Evolutionary conservation across 805 yeast species (phyloP), one percentile per base, ranked within the genome.

Genomic region (Wickerhamiella alocasiicola): DNA sequence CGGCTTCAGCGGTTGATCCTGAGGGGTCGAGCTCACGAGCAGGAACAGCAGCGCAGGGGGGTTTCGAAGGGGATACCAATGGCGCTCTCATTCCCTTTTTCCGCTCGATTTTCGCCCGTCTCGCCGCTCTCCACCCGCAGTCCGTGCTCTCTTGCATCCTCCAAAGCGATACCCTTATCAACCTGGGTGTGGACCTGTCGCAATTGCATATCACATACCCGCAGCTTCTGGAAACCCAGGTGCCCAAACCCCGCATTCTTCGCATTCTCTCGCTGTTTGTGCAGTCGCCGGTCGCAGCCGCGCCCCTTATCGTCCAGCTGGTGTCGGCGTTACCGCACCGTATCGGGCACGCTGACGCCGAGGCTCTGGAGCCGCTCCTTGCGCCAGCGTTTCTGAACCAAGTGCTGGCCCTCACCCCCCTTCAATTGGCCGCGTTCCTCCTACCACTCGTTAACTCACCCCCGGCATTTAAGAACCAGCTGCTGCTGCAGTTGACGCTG

Each of bases 401-500:
- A 4, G 27, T 16, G 15, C 29, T 23, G n/a, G n/a, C 9, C 6
- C 30, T 37, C 17, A 16, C 13, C 19, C 18, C 28, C 5, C 19
- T 18, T 3, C 21, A 9, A 7, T 9, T 21, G 4, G 17, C 20
- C 9, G 13, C 9, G 17, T 33, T 33, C 18, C 12, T 33, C 24
- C 28, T 39, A 4, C 27, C 29, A 16, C 15, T 15, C 3, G 21
- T 20, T 12, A 26, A 32, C 26, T 34, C 37, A 12, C n/a, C n/a
- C n/a, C n/a, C n/a, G n/a, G 9, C 17, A 5, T 26, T 17, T 27
- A 26, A 31, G 31, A 13, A 35, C 18, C 28, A 31, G 20, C 15
- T 38, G 36, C 25, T 38, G 26, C 24, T 31, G 24, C 36, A 16
- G 9, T 26, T 38, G 18, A 15, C 28, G 11, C n/a, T 38, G 31